Conservation (phyloP, 2,329 filamentous ascomycete species). For the Pseudogymnoascus pannorum region DNA sequence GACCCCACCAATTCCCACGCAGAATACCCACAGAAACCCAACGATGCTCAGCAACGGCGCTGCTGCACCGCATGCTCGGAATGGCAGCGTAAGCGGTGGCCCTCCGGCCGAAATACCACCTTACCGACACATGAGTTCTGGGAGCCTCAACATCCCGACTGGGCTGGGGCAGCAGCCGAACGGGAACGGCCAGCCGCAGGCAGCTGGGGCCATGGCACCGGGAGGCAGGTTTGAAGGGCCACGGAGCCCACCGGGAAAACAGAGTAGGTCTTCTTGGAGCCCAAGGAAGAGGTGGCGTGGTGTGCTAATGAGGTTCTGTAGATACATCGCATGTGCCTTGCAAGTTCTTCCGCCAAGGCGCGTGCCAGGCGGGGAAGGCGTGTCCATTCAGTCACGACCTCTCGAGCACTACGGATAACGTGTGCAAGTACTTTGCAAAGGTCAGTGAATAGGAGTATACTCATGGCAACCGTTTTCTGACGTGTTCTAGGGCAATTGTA, state of each 20-base stretch:
- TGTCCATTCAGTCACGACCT: slow-evolving; percentile 96
- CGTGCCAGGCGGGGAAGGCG: slow-evolving; percentile 90
- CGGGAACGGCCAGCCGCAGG: slow-evolving; percentile 14
- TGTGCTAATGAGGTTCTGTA: slow-evolving; percentile 31
- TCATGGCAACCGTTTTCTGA: background rate
- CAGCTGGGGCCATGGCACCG: slow-evolving; percentile 39
- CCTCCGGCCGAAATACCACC: slow-evolving; percentile 31
- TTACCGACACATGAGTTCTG: slow-evolving; percentile 49
- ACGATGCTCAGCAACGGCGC: slow-evolving; percentile 14
- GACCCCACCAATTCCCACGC: slow-evolving; percentile 5
- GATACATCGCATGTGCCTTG: slow-evolving; percentile 96
- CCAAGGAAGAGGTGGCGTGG: slow-evolving; percentile 14
- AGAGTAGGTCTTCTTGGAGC: slow-evolving; percentile 26
- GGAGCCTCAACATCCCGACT: slow-evolving; percentile 34
- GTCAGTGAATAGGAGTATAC: slow-evolving; percentile 42
- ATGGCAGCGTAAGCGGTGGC: slow-evolving; percentile 22
- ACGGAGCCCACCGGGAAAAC: slow-evolving; percentile 55
- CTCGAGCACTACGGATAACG: slow-evolving; percentile 73
- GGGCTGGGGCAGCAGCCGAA: slow-evolving; percentile 14
- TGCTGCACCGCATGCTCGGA: slow-evolving; percentile 10
- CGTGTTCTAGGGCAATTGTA: slow-evolving; percentile 77
- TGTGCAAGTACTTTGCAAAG: slow-evolving; percentile 99
- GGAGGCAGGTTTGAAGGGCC: slow-evolving; percentile 49
- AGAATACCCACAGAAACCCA: slow-evolving; percentile 7
- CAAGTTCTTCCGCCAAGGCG: slow-evolving; percentile 97